phyloP scores from a whole-genome alignment of 1,284 basidiomycete species.

The Apiotrichum gracile region DNA sequence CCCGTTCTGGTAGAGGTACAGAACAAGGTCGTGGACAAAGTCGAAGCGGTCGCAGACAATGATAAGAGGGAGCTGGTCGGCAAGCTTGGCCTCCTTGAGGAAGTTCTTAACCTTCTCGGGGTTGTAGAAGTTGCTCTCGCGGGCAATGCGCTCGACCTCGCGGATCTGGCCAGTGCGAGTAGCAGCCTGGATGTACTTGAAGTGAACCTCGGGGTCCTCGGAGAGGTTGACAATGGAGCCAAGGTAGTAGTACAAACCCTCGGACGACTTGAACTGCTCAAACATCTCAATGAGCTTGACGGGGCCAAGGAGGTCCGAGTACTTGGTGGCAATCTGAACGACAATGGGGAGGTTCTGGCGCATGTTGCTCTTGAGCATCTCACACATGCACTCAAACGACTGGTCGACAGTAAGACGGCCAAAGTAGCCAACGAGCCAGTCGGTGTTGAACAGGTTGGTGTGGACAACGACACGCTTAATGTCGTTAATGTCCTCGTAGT shows the following conservation, averaged over 20 bases:
- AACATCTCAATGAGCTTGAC: slow-evolving; percentile 99
- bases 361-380: slow-evolving; percentile 96
- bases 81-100: slow-evolving; percentile 95
- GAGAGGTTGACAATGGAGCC: slow-evolving; percentile 96
- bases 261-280: slow-evolving; percentile 96
- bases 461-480: slow-evolving; percentile 99
- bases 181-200: slow-evolving; percentile 99
- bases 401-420: slow-evolving; percentile 98
- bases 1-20: slow-evolving; percentile 98
- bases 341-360: slow-evolving; percentile 96
- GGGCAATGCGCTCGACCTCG: slow-evolving; percentile 96
- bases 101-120: slow-evolving; percentile 99
- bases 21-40: slow-evolving; percentile 97
- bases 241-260: slow-evolving; percentile 96
- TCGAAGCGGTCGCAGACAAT: slow-evolving; percentile 99
- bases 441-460: slow-evolving; percentile 71
- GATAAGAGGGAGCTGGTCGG: slow-evolving; percentile 96
- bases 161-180: slow-evolving; percentile 97
- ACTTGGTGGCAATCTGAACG: slow-evolving; percentile 97
- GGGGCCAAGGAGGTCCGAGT: slow-evolving; percentile 95
- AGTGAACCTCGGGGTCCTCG: slow-evolving; percentile 95
- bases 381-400: slow-evolving; percentile 90
- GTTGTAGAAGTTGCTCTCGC: slow-evolving; percentile 96
- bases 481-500: slow-evolving; percentile 94
- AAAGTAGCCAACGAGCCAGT: slow-evolving; percentile 99